Evolutionary conservation across 148 eudicot species (phyloP).

Genomic region (Amaranthus hypochondriacus): DNA sequence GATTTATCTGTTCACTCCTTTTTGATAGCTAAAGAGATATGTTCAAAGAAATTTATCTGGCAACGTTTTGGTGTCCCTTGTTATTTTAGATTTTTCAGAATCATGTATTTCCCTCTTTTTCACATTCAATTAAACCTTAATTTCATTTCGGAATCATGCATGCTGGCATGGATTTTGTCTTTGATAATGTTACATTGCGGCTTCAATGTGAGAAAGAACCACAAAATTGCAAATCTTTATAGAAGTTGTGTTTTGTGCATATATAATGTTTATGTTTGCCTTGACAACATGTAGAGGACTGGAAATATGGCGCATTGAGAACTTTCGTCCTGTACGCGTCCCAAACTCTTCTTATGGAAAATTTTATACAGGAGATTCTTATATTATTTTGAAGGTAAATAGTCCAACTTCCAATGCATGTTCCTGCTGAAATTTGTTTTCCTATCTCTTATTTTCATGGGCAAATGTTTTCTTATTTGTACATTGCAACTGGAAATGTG

Average conservation of each 20-base stretch:
- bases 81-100: neutral
- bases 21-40: neutral
- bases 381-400: constrained; percentile 71
- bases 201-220: neutral
- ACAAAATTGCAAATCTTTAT: neutral
- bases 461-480: too few species aligned
- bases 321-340: constrained; percentile 62
- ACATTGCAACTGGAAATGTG: too few species aligned
- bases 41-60: neutral
- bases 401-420: neutral
- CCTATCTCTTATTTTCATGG: neutral
- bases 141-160: neutral
- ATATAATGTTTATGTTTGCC: constrained; percentile 26
- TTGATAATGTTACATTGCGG: neutral
- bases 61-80: neutral
- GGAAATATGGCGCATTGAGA: constrained; percentile 96
- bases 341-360: constrained; percentile 69
- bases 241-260: neutral
- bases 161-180: neutral
- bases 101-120: neutral
- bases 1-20: too few species aligned
- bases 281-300: constrained; percentile 62
- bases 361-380: constrained; percentile 79
- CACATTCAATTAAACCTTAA: neutral
- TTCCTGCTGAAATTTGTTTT: neutral